Evolutionary conservation across 1,284 basidiomycete genomes (phyloP).

Genomic region (Fomitopsis palustris): DNA sequence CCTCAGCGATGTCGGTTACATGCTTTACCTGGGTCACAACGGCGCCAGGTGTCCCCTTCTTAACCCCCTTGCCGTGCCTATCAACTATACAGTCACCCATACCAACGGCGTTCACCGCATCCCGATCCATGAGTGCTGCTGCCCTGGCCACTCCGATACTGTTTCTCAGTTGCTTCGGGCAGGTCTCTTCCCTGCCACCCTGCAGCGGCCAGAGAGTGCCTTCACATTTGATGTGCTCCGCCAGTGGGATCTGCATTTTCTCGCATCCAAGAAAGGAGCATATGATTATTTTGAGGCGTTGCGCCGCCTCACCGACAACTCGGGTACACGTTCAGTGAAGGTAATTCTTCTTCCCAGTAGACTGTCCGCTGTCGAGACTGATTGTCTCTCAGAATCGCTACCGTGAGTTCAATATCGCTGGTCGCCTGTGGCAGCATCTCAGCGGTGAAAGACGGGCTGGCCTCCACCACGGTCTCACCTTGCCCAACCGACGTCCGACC

Average conservation of each 20-base stretch:
- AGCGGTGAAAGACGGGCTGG: background rate
- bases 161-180: background rate
- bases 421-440: background rate
- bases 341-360: background rate
- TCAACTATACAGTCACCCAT: background rate
- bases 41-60: background rate
- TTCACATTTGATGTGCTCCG: background rate
- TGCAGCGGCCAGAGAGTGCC: background rate
- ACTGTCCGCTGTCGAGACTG: background rate
- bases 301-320: background rate
- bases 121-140: background rate
- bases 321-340: background rate
- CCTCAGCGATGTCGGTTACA: background rate
- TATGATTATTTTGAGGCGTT: background rate
- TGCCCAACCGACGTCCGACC: background rate
- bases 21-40: background rate
- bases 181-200: background rate
- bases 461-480: background rate
- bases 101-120: slow-evolving; percentile 1
- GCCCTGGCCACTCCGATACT: background rate
- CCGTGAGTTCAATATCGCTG: background rate
- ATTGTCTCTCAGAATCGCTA: background rate
- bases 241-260: background rate
- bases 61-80: background rate
- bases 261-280: background rate